Base-by-base conservation (phyloP, 2,329 filamentous ascomycete genomes). In the Fusarium mangiferae region DNA sequence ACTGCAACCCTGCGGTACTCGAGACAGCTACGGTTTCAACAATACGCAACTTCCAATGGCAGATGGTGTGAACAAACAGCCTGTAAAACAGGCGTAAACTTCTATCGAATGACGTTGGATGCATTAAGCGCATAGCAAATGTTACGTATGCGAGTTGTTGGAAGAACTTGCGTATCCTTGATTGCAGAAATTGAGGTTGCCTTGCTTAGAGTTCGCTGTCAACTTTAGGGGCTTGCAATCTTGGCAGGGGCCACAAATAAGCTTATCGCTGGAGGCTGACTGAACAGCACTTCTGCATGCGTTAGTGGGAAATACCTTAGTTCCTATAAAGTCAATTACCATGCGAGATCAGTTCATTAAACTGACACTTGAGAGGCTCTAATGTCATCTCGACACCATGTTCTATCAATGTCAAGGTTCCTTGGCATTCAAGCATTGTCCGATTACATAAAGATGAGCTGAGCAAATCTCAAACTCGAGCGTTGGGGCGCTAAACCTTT, bases 201-300 rank as follows among this genome's bases (percentile, higher is more conserved):
- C 20, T 48, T 45, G 38, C 26, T 30, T 33, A 33, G 10, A 41
- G 54, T 41, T 60, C 22, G 12, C 41, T 15, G 30, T 36, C 24
- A 45, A 44, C n/a, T 66, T 48, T 38, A 30, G 36, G 35, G n/a
- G 24, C 55, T 26, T 17, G n/a, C 20, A 24, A 33, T 51, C 45
- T 67, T 61, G 62, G 65, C 62, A 68, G 45, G 52, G 52, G 45
- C 45, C n/a, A 30, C 28, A 30, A 41, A 61, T 52, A 67, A 67
- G 62, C 62, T 68, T 68, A 67, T 61, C 20, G 33, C 18, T 13
- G 24, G 38, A 20, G 17, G 24, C n/a, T 60, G 45, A n/a, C 13
- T 41, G 22, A 41, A 30, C 11, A 28, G 15, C n/a, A 30, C 38
- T 39, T 45, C 36, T 64, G 45, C n/a, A n/a, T 66, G 35, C 62